Evolutionary conservation across 768 basidiomycete genomes (phyloP).

Genomic region (Russula sp.): DNA sequence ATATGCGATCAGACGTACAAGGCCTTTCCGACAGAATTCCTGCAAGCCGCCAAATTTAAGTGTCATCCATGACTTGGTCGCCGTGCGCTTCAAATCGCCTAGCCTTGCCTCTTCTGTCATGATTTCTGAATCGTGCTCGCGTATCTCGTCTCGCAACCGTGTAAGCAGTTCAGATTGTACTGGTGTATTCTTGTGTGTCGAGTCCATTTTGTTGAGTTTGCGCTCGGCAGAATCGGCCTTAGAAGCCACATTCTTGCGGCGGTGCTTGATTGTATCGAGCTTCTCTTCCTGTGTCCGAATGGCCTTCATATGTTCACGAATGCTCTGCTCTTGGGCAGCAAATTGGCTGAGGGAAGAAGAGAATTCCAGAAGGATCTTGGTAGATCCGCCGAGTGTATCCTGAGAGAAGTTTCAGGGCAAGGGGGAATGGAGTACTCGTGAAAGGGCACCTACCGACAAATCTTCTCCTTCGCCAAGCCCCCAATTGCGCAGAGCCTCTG

Average conservation of each 20-base stretch:
- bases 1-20: conserved; percentile 30
- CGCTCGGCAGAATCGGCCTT: conserved; percentile 82
- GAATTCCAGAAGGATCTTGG: conserved; percentile 60
- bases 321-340: conserved; percentile 59
- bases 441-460: conserved; percentile 49
- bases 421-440: not conserved
- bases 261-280: conserved; percentile 68
- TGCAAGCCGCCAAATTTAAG: conserved; percentile 84
- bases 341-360: conserved; percentile 62
- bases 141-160: conserved; percentile 68
- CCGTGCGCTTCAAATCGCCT: conserved; percentile 76
- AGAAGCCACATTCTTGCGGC: conserved; percentile 55
- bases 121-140: conserved; percentile 74
- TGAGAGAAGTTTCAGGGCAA: conserved; percentile 28
- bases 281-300: conserved; percentile 81
- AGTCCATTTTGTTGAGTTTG: conserved; percentile 85
- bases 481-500: conserved; percentile 68
- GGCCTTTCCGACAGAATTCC: conserved; percentile 81
- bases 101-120: conserved; percentile 73
- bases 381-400: conserved; percentile 72
- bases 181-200: conserved; percentile 79
- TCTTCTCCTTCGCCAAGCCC: conserved; percentile 80
- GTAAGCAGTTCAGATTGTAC: conserved; percentile 69
- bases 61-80: conserved; percentile 63
- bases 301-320: conserved; percentile 71